These are phyloP conservation scores for Nitzschia inconspicua DNA, from an alignment of 108 stramenopile genomes.

Conservation along the genomic window DNA sequence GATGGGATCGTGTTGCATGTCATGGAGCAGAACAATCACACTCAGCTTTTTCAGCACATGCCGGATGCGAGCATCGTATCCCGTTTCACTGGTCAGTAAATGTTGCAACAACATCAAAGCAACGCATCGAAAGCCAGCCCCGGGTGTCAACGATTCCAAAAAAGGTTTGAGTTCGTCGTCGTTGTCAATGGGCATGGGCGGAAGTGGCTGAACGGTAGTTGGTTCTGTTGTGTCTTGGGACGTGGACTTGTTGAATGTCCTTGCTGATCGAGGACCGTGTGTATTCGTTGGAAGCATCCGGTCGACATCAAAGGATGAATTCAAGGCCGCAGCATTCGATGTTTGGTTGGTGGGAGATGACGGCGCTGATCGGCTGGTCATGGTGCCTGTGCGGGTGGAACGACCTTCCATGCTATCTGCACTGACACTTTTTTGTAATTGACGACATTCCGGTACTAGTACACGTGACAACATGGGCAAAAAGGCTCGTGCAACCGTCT, in stretches of 20 bases:
- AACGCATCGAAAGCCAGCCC: constrained; percentile 75
- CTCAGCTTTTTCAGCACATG: constrained; percentile 74
- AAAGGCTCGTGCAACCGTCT: constrained; percentile 65
- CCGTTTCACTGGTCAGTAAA: constrained; percentile 52
- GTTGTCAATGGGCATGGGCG: constrained; percentile 13
- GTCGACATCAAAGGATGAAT: neutral
- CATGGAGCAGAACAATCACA: constrained; percentile 70
- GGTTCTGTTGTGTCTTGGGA: neutral
- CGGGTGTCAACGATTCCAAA: constrained; percentile 72
- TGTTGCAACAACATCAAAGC: constrained; percentile 70
- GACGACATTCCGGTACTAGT: constrained; percentile 26
- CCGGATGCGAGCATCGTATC: constrained; percentile 80
- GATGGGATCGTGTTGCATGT: constrained; percentile 47
- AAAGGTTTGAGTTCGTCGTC: constrained; percentile 70
- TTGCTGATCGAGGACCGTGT: neutral
- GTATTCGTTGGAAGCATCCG: neutral
- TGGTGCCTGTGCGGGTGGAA: too few relatives aligned
- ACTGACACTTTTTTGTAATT: too few relatives aligned
- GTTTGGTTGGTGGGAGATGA: neutral
- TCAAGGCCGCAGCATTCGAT: neutral
- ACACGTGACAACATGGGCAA: constrained; percentile 66
- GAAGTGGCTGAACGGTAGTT: neutral
- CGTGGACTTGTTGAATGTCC: neutral
- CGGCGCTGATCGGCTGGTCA: neutral
- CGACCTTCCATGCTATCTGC: too few relatives aligned